Evolutionary conservation across 257 asterid species (phyloP), one percentile per base, ranked within the genome.

Genomic region (Nyctanthes arbortristis): DNA sequence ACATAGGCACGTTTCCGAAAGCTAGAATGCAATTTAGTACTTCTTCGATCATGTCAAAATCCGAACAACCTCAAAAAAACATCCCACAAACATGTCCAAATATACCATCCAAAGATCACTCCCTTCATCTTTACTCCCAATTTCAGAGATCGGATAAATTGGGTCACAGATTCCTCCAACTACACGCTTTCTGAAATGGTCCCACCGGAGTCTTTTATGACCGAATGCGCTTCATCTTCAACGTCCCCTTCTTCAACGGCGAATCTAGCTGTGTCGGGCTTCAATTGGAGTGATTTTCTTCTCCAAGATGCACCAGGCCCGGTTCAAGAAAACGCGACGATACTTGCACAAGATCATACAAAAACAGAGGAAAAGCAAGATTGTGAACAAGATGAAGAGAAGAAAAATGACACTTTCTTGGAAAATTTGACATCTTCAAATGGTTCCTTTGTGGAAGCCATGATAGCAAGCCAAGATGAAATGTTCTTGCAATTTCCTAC

Each of bases 251-350:
- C 75, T 47, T 72, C 76, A 16, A 40, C 73, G 10, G 18, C 33
- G 8, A 76, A 73, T 61, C 91, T 80, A 45, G 91, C 73, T 35
- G 8, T 75, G 70, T n/a, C n/a, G 14, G 71, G 87, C 71, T 87
- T 88, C 59, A 80, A 80, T 52, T 88, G 97, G 98, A 79, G 90
- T 8, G 98, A 93, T 61, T 90, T 87, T 74, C 93, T 93, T 24
- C 84, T 88, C 0, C 96, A 86, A 8, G 97, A 89, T 2, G 88
- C 84, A 0, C 79, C 80, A 20, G 58, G 61, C 39, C 75, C 82
- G 7, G 84, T 47, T 52, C 77, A 73, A 65, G 77, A 72, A 36
- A 31, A 61, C 13, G 24, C 12, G 12, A 75, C 61, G 55, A 63
- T 36, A 8, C 9, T 72, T 16, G 32, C 49, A 3, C 71, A 45